Percentiles rank a stretch among this genome's conserved stretches.
phyloP scores from a whole-genome alignment of 805 yeast genomes.

The Myxozyma lipomycoides region DNA sequence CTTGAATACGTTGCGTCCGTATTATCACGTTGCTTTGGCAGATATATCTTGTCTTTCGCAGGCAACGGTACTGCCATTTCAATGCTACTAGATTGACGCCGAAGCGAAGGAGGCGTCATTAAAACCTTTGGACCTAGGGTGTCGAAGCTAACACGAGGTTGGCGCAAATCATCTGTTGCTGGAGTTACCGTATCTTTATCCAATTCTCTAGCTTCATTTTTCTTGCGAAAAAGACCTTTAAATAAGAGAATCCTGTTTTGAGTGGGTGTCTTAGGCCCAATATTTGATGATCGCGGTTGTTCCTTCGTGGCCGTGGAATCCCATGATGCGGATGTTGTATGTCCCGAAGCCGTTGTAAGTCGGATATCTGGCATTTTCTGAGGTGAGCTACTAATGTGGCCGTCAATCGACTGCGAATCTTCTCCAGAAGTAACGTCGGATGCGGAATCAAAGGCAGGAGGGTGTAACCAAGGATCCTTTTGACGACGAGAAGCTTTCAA shows the following conservation, averaged over 20 bases:
- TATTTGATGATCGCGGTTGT: neutral
- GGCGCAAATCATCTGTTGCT: too few species aligned
- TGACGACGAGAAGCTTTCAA: neutral
- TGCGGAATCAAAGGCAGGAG: conserved; percentile 6
- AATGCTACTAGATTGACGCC: too few species aligned
- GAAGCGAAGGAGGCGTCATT: too few species aligned
- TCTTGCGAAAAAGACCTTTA: conserved; percentile 9
- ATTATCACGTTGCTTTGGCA: too few species aligned
- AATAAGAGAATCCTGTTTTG: conserved; percentile 1
- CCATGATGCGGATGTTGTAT: conserved; percentile 18
- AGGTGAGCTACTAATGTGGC: neutral
- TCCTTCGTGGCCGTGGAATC: conserved; percentile 5
- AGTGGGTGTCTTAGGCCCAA: conserved; percentile 1
- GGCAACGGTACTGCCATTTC: too few species aligned
- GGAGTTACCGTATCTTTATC: too few species aligned
- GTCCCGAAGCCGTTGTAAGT: conserved; percentile 23
- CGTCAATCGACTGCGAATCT: neutral
- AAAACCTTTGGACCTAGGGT: too few species aligned
- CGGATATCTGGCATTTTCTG: conserved; percentile 6
- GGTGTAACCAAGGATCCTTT: conserved; percentile 6
- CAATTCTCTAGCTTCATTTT: too few species aligned
- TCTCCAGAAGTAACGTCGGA: conserved; percentile 1
- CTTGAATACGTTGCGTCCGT: too few species aligned
- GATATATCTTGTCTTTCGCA: too few species aligned
- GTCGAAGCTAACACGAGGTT: too few species aligned